Base-by-base conservation (phyloP, 768 basidiomycete genomes). In the Mycena alexandri region DNA sequence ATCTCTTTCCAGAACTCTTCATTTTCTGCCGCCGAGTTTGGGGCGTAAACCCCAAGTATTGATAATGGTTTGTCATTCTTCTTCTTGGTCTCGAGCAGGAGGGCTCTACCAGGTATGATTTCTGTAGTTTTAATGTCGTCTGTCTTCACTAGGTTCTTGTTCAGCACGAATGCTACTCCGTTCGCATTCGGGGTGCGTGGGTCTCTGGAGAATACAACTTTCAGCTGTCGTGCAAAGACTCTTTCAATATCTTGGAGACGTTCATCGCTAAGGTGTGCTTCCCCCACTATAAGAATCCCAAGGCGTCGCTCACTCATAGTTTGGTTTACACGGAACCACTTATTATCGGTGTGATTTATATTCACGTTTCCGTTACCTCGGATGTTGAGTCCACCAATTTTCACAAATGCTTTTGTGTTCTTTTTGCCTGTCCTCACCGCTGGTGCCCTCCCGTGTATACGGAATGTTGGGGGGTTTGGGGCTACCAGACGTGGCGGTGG, bases 31-130 rank as follows among this genome's bases (percentile, higher is more conserved):
- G 53, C 29, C 24, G 64, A 51, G 54, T 80, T 82, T 0, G 81
- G 83, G 6, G 81, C 77, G 44, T 83, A 83, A 0, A 83, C 58
- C 3, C 73, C 78, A 0, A 83, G 70, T 0, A 83, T 62, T 3
- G 50, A 62, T 0, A 82, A 21, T n/a, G 24, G 71, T 19, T 63
- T 25, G 1, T 63, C 55, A 0, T 70, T 44, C 29, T 75, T 69
- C 74, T 75, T 73, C 12, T 56, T 48, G 0, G 69, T 53, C 50
- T 65, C 56, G 4, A 65, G 57, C 3, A 51, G 13, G 0, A 65
- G 21, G 0, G 64, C 64, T 9, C 64, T 19, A 2, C 64, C 64
- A 3, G 48, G 55, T 24, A 65, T 53, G 42, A 65, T 42, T 43
- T 58, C 56, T 13, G 7, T 25, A 2, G 55, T 57, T 29, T 5